Evolutionary conservation across 2,329 filamentous ascomycete genomes (phyloP), one percentile per base, ranked within the genome.

Genomic region (Botrytis deweyae): DNA sequence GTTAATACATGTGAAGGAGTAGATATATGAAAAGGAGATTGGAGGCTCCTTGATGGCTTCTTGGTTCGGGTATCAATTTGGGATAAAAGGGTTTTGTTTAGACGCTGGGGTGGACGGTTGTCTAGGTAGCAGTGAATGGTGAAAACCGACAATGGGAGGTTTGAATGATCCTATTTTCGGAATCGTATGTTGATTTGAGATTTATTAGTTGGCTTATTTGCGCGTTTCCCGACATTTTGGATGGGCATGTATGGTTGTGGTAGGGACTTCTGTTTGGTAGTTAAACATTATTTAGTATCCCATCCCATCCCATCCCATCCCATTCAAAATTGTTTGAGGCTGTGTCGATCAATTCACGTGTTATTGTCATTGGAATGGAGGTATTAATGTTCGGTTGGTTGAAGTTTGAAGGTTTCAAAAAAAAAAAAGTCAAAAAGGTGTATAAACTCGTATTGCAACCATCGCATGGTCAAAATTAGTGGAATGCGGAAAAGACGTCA

Each of bases 401-500:
- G 62, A n/a, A 44, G 49, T 14, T n/a, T 12, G 38, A 29, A 42
- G 38, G 38, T 18, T 64, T 4, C 25, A 10, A 18, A 42, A n/a
- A 10, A 18, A 42, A n/a, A 61, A 29, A 18, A 33, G 18, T 33
- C 16, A 20, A 46, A 55, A 29, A 4, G 14, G 14, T 22, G 40
- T 33, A 65, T 18, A 22, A 55, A 55, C 65, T 67, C 65, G 65
- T 52, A 67, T 55, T 67, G 29, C 46, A 52, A 14, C 44, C 12
- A 52, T 67, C 22, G 40, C 33, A 52, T 67, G 49, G 44, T 42
- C 36, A 25, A 14, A 14, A 68, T n/a, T 7, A 67, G 46, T n/a
- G 46, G 65, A 40, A 55, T 67, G 65, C 46, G 65, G 46, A 67
- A 67, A 67, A 67, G 65, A 67, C 65, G 65, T 68, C 65, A 68